Evolutionary conservation across 768 basidiomycete genomes (phyloP).

Genomic region (Mycena vitilis): DNA sequence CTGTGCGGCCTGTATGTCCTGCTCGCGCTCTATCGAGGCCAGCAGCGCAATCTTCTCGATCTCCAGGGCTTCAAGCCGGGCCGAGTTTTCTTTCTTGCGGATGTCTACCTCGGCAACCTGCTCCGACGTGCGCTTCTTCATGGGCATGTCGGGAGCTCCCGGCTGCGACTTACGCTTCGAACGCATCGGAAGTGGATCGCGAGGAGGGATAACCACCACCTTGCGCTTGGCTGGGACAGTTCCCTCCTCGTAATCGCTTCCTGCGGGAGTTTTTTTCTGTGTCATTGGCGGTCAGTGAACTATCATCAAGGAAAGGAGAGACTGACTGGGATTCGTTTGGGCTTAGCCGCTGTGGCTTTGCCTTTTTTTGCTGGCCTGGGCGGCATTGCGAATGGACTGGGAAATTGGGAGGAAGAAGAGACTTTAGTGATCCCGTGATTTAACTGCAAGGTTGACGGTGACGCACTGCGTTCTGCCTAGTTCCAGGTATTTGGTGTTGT

Average conservation of each 20-base stretch:
- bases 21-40: not conserved
- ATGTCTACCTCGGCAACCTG: not conserved
- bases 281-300: no score
- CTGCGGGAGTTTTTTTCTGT: no score
- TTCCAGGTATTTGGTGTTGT: no score
- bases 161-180: not conserved
- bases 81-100: not conserved
- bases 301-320: no score
- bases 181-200: not conserved
- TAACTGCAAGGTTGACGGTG: not conserved
- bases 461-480: no score
- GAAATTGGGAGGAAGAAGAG: not conserved
- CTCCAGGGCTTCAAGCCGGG: not conserved
- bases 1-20: not conserved
- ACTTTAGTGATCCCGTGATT: not conserved
- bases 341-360: not conserved
- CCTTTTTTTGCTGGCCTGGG: not conserved
- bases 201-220: not conserved
- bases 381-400: not conserved
- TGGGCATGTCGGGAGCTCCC: conserved; percentile 7
- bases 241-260: not conserved
- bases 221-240: not conserved
- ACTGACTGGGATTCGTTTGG: no score
- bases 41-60: not conserved
- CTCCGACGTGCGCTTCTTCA: not conserved